These are phyloP conservation scores for Stemphylium vesicarium DNA, from an alignment of 2,329 filamentous ascomycete species.

Conservation along the genomic window DNA sequence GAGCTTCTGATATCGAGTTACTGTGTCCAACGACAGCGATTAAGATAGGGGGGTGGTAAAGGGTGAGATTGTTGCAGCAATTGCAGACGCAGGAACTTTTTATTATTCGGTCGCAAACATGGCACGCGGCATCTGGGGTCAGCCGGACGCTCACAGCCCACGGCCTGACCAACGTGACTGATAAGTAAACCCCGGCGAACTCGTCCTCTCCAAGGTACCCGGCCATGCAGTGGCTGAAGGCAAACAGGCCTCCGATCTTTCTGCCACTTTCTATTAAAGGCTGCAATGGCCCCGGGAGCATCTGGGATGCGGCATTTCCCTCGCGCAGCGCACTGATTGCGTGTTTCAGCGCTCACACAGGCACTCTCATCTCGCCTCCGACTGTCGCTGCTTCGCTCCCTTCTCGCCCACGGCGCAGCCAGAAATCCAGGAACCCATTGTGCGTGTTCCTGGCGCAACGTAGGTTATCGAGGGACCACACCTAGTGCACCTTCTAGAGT, in stretches of 20 bases:
- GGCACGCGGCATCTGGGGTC: conserved; percentile 31
- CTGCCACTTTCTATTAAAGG: conserved; percentile 17
- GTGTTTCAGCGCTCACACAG: conserved; percentile 22
- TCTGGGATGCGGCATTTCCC: conserved; percentile 15
- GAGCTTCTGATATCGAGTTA: conserved; percentile 29
- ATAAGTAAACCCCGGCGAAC: conserved; percentile 22
- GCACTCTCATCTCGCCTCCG: conserved; percentile 5
- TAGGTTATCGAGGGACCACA: conserved; percentile 17
- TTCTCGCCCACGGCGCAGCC: neutral
- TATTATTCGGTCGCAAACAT: conserved; percentile 28
- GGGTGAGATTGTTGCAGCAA: conserved; percentile 17
- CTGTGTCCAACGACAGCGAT: conserved; percentile 14
- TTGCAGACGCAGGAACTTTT: conserved; percentile 24
- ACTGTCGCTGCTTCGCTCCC: conserved; percentile 3
- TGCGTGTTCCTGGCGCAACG: conserved; percentile 35
- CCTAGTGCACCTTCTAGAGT: conserved; percentile 22
- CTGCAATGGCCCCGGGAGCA: conserved; percentile 12
- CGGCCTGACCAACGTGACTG: conserved; percentile 28
- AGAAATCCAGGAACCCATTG: conserved; percentile 24
- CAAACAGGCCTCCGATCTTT: conserved; percentile 12
- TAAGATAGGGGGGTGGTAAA: conserved; percentile 3
- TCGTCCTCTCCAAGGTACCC: conserved; percentile 23
- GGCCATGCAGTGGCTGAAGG: conserved; percentile 22
- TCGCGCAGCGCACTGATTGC: conserved; percentile 9
- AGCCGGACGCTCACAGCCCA: conserved; percentile 23